Percentiles rank a stretch among this genome's conserved stretches.
Conservation (phyloP, 2,329 filamentous ascomycete genomes). For the Neocucurbitaria cava region DNA sequence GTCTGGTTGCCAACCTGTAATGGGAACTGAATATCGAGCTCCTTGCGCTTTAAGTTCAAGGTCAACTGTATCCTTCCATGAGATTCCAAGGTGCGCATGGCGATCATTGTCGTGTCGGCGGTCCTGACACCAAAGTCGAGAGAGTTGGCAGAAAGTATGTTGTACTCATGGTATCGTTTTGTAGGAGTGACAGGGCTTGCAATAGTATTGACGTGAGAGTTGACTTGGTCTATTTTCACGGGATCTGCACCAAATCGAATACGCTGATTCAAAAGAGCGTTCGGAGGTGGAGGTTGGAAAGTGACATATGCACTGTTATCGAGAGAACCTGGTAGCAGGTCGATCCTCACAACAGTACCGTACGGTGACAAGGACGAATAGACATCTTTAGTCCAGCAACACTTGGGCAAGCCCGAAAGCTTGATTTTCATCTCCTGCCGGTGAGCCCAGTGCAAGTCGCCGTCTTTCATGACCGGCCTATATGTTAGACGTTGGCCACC, state of each 20-base stretch:
- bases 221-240: slow-evolving; percentile 11
- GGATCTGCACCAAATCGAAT: slow-evolving; percentile 10
- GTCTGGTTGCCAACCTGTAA: slow-evolving; percentile 24
- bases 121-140: slow-evolving; percentile 70
- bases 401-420: slow-evolving; percentile 20
- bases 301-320: slow-evolving; percentile 28
- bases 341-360: slow-evolving; percentile 40
- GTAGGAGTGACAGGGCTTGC: slow-evolving; percentile 31
- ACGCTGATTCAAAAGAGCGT: slow-evolving; percentile 6
- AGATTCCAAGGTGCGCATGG: slow-evolving; percentile 59
- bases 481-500: background rate
- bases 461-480: slow-evolving; percentile 5
- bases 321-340: slow-evolving; percentile 20
- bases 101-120: slow-evolving; percentile 63
- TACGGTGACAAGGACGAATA: slow-evolving; percentile 29
- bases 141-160: slow-evolving; percentile 44
- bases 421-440: slow-evolving; percentile 33
- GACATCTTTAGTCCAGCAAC: slow-evolving; percentile 26
- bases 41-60: slow-evolving; percentile 54
- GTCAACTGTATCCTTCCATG: slow-evolving; percentile 41
- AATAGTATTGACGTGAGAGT: slow-evolving; percentile 10
- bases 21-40: slow-evolving; percentile 56
- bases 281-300: slow-evolving; percentile 27
- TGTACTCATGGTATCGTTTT: slow-evolving; percentile 33
- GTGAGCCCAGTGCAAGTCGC: slow-evolving; percentile 20